Evolutionary conservation across 1,284 basidiomycete genomes (phyloP), one percentile per base, ranked within the genome.

Genomic region (Trametes sp.): DNA sequence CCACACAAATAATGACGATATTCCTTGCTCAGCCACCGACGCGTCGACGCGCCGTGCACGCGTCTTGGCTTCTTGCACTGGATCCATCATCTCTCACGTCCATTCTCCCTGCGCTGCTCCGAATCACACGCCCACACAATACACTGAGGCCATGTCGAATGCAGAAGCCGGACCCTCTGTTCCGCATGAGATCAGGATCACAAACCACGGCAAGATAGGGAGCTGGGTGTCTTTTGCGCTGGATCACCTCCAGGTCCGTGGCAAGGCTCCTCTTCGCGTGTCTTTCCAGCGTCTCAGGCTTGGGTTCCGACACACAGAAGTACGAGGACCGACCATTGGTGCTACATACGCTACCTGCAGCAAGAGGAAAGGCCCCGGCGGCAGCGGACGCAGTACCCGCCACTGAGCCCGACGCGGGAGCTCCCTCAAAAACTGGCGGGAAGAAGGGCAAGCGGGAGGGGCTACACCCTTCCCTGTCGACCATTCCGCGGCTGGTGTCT

Each of bases 401-500:
- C 16, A 57, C 38, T 7, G 44, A 45, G 28, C 50, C 36, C 11
- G 55, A 33, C 38, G 5, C 56, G 16, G 50, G 53, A 8, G 14
- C 38, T n/a, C 14, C 19, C 16, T 57, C 44, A 5, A 31, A 14
- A 9, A 16, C n/a, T 24, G 41, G 52, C 11, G 51, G 54, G 26
- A 57, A 45, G 5, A 42, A 54, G 9, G 50, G 23, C n/a, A 71
- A 65, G 49, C 29, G 41, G 21, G 60, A 66, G 11, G 63, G 65
- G 33, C 50, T 74, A 55, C 63, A 68, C 48, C 54, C 76, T 14
- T 77, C 82, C 1, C 81, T 84, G 1, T 74, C 80, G 8, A 80
- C 83, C 9, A 84, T 88, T 7, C 87, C 92, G 0, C 85, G 88
- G 0, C 81, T 95, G 9, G 80, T 95, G 54, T 87, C 89, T 0